Evolutionary conservation across 2,329 filamentous ascomycete species (phyloP).

Genomic region (Cordyceps tenuipes): DNA sequence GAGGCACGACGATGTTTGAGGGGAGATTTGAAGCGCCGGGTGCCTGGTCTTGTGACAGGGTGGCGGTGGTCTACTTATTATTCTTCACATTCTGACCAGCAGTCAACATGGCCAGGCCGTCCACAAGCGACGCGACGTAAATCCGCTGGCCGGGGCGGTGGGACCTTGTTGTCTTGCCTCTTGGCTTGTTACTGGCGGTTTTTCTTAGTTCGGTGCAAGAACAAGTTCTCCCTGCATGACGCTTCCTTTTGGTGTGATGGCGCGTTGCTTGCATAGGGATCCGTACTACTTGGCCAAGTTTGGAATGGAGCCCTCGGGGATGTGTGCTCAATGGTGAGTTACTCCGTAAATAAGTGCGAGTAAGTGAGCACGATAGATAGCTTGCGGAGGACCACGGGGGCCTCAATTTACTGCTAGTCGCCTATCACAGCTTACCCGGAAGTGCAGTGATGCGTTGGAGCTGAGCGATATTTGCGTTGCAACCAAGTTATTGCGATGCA

Average conservation of each 20-base stretch:
- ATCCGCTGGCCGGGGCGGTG: slow-evolving; percentile 4
- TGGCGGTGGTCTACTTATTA: not conserved
- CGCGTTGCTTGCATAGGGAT: not conserved
- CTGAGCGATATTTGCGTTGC: slow-evolving; percentile 1
- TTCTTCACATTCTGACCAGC: not conserved
- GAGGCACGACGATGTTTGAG: not conserved
- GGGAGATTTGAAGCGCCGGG: not conserved
- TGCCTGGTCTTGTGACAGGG: not conserved
- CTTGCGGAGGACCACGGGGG: not conserved
- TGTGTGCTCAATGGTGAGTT: not conserved
- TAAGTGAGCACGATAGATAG: not conserved
- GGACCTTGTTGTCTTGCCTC: not conserved
- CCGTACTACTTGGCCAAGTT: not conserved
- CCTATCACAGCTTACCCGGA: too few species aligned
- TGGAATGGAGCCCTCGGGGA: not conserved
- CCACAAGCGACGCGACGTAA: not conserved
- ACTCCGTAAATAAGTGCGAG: too few species aligned
- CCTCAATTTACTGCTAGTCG: too few species aligned
- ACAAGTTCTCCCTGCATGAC: slow-evolving; percentile 4
- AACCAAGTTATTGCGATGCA: too few species aligned
- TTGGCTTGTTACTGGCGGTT: not conserved
- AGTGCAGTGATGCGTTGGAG: not conserved
- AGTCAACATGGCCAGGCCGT: not conserved
- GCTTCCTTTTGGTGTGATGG: not conserved
- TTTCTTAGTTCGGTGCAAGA: not conserved